Evolutionary conservation across 371 early-diverging fungal species (phyloP).

Genomic region (Lichtheimia hyalospora): DNA sequence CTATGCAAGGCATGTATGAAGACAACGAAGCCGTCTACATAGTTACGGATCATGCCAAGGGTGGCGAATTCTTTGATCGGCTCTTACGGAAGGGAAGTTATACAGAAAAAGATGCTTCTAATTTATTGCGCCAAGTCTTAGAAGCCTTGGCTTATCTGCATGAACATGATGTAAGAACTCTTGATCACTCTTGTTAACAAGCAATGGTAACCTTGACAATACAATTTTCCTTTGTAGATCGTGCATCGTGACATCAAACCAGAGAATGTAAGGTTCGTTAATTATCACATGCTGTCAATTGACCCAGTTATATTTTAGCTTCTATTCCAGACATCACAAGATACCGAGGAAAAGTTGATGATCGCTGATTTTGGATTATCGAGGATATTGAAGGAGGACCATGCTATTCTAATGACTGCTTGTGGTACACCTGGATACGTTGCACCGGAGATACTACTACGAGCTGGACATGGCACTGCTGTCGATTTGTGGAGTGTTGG

Average conservation of each 20-base stretch:
- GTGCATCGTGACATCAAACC: conserved; percentile 89
- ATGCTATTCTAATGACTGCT: conserved; percentile 71
- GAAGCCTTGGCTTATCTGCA: conserved; percentile 83
- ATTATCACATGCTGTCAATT: neutral
- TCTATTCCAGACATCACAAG: conserved; percentile 46
- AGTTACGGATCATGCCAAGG: conserved; percentile 82
- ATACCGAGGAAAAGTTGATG: conserved; percentile 58
- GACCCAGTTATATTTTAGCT: conserved; percentile 29
- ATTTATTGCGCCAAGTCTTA: conserved; percentile 69
- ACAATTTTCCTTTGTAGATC: conserved; percentile 40
- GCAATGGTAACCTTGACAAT: too few relatives aligned
- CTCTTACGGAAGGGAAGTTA: conserved; percentile 76
- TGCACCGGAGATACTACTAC: conserved; percentile 82
- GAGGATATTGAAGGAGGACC: conserved; percentile 68
- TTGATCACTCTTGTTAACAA: neutral
- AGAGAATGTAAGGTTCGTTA: conserved; percentile 58
- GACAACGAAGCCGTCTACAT: conserved; percentile 78
- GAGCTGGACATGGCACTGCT: conserved; percentile 64
- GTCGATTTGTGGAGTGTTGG: conserved; percentile 93
- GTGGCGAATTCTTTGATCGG: conserved; percentile 87
- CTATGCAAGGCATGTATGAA: conserved; percentile 78
- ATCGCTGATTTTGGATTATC: conserved; percentile 84
- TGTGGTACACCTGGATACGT: conserved; percentile 91
- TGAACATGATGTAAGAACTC: conserved; percentile 51
- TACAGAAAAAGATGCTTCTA: conserved; percentile 75